phyloP scores from a whole-genome alignment of 495 filamentous ascomycete genomes.

The Ramalina peruviana region DNA sequence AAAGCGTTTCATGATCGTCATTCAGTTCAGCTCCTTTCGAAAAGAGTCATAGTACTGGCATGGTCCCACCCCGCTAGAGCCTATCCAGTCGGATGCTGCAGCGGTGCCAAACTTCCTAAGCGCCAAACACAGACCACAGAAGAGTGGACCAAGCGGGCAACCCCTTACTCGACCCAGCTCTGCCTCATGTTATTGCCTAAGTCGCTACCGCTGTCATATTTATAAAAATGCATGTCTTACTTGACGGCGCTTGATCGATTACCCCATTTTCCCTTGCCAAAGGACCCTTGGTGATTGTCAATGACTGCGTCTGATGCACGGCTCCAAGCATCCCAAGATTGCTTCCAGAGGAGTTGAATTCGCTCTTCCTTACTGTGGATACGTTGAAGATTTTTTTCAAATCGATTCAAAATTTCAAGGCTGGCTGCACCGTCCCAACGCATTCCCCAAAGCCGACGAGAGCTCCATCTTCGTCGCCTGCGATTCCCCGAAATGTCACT shows the following conservation, averaged over 20 bases:
- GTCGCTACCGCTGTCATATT: no score
- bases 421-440: slow-evolving; percentile 18
- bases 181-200: no score
- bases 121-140: neutral
- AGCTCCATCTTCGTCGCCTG: slow-evolving; percentile 28
- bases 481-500: slow-evolving; percentile 54
- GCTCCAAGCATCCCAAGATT: neutral
- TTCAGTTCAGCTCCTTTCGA: neutral
- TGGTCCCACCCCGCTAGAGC: neutral
- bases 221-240: no score
- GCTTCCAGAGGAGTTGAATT: neutral
- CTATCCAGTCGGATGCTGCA: neutral
- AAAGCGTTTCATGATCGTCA: neutral
- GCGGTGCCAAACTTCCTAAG: neutral
- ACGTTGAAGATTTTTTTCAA: neutral
- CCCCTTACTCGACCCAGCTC: no score
- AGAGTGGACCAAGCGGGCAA: no score
- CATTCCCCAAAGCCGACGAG: slow-evolving; percentile 31
- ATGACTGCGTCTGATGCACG: neutral
- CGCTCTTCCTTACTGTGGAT: neutral
- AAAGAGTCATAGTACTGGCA: neutral
- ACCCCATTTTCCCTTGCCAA: neutral
- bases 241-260: no score
- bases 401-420: slow-evolving; percentile 1
- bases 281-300: neutral